phyloP scores from a whole-genome alignment of 306 rosid genomes.

The Fagus crenata region DNA sequence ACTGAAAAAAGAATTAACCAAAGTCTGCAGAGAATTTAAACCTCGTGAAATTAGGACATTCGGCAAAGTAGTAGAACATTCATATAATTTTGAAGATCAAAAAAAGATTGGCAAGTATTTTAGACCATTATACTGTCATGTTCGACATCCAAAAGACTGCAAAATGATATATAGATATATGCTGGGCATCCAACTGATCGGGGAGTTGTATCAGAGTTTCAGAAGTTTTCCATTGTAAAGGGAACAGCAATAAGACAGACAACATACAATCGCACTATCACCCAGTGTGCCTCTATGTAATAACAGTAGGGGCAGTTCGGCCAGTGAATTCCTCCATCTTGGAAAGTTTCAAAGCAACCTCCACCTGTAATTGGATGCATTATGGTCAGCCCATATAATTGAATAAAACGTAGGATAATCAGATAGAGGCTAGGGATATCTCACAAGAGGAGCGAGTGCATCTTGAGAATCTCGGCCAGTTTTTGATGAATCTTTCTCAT shows the following conservation, averaged over 20 bases:
- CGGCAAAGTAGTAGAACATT: background rate
- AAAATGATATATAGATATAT: background rate
- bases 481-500: slow-evolving; percentile 89
- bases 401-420: background rate
- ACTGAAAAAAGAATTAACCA: background rate
- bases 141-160: background rate
- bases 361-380: slow-evolving; percentile 56
- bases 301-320: slow-evolving; percentile 91
- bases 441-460: slow-evolving; percentile 92
- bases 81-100: slow-evolving; percentile 4
- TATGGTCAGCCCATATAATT: slow-evolving; percentile 12
- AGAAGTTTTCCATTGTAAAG: background rate
- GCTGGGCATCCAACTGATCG: background rate
- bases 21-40: background rate
- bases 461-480: slow-evolving; percentile 82
- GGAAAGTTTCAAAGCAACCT: slow-evolving; percentile 89
- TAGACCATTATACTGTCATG: background rate
- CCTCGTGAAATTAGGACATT: background rate
- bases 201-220: background rate
- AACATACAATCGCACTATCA: background rate
- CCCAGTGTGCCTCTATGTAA: slow-evolving; percentile 49
- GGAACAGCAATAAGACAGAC: slow-evolving; percentile 7
- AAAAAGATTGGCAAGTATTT: background rate
- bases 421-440: slow-evolving; percentile 27
- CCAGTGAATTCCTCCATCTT: slow-evolving; percentile 94